Conservation (phyloP, 1,284 basidiomycete species). For the Fomes fomentarius region DNA sequence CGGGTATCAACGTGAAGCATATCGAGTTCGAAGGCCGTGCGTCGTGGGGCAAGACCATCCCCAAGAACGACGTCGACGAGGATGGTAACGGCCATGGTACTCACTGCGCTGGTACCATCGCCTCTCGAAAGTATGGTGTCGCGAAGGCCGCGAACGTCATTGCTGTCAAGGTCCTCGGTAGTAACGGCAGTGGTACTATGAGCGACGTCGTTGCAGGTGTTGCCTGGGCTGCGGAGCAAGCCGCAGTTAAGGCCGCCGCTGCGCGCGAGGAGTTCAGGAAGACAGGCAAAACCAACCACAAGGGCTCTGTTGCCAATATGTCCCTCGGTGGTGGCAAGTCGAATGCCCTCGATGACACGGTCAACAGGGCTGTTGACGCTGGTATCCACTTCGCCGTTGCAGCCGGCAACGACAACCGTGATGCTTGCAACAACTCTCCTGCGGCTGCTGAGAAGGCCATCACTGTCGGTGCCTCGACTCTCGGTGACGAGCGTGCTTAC, state of each 20-base stretch:
- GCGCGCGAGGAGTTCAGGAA: conserved; percentile 66
- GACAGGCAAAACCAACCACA: conserved; percentile 50
- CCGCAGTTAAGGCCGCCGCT: conserved; percentile 56
- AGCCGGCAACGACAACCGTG: conserved; percentile 62
- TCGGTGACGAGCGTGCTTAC: conserved; percentile 74
- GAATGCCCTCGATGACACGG: conserved; percentile 82
- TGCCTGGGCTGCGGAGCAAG: conserved; percentile 77
- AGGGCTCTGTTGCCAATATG: conserved; percentile 99
- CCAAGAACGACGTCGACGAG: conserved; percentile 52
- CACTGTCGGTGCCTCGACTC: conserved; percentile 78
- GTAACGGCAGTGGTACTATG: conserved; percentile 95
- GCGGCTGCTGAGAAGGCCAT: conserved; percentile 69
- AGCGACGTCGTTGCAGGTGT: conserved; percentile 93
- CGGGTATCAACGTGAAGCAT: conserved; percentile 90
- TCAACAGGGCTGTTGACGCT: conserved; percentile 81
- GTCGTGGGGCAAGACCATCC: conserved; percentile 47
- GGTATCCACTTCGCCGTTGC: conserved; percentile 97
- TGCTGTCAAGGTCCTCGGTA: conserved; percentile 97
- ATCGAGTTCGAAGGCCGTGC: conserved; percentile 74
- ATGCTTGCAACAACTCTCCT: conserved; percentile 74
- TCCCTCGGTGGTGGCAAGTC: conserved; percentile 96
- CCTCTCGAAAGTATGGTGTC: conserved; percentile 75
- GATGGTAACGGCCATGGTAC: conserved; percentile 46
- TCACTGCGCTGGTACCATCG: conserved; percentile 46
- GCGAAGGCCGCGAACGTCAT: conserved; percentile 93